A percentile compares a stretch with the other conserved stretches of the same genome.
Conservation (phyloP, 2,329 filamentous ascomycete genomes). For the Tolypocladium inflatum region DNA sequence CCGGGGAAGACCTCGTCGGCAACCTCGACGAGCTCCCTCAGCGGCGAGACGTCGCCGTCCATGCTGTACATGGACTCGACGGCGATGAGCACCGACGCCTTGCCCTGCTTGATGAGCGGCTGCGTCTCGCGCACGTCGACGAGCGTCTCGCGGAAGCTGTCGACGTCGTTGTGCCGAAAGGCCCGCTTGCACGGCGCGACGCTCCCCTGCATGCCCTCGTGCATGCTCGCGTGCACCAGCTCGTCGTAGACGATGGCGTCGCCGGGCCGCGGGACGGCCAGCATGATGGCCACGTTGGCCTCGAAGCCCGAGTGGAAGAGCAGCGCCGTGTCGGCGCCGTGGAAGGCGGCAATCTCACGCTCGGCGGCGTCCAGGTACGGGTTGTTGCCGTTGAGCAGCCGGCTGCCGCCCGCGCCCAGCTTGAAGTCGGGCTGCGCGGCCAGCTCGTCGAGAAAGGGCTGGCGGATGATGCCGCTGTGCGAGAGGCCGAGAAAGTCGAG, state of each 20-base stretch:
- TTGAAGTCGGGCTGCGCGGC: background rate
- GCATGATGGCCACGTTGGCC: slow-evolving; percentile 41
- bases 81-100: slow-evolving; percentile 24
- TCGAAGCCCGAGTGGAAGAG: slow-evolving; percentile 48
- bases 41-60: background rate
- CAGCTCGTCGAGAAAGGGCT: no score
- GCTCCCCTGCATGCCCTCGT: slow-evolving; percentile 53
- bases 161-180: slow-evolving; percentile 35
- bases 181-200: slow-evolving; percentile 33
- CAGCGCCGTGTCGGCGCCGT: slow-evolving; percentile 45
- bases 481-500: no score
- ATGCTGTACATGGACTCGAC: background rate
- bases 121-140: slow-evolving; percentile 10
- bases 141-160: slow-evolving; percentile 4
- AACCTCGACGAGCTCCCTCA: background rate
- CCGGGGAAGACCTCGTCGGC: background rate
- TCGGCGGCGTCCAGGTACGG: background rate
- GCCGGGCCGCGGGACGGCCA: slow-evolving; percentile 38
- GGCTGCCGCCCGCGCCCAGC: background rate
- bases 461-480: no score
- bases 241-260: slow-evolving; percentile 55
- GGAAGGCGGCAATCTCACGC: background rate
- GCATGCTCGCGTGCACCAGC: slow-evolving; percentile 56
- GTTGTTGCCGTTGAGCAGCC: background rate
- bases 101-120: slow-evolving; percentile 14